These are phyloP conservation scores for Leishmania gerbilli DNA, from an alignment of 208 protist species.

Conservation along the genomic window DNA sequence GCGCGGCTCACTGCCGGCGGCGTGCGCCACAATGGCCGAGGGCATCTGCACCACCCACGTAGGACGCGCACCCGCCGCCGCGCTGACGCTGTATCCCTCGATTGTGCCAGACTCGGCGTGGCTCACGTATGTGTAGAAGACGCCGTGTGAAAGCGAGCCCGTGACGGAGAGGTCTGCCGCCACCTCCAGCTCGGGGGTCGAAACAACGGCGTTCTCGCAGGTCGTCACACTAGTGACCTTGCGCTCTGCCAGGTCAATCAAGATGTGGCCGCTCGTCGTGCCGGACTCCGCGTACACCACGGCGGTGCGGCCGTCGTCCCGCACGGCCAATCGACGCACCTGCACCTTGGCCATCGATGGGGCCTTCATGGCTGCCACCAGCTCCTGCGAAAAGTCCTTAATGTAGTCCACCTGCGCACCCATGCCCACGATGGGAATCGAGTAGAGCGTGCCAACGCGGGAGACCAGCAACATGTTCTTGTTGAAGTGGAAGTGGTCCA, in stretches of 20 bases:
- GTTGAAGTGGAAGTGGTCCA: conserved; percentile 88
- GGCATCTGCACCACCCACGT: conserved; percentile 69
- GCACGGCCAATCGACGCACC: conserved; percentile 36
- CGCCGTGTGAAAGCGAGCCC: conserved; percentile 24
- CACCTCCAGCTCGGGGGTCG: conserved; percentile 37
- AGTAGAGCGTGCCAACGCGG: conserved; percentile 64
- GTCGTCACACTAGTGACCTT: conserved; percentile 7
- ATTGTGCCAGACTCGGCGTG: conserved; percentile 42
- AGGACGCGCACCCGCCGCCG: conserved; percentile 29
- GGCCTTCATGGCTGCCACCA: conserved; percentile 41
- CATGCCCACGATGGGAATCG: conserved; percentile 57
- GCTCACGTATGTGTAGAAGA: conserved; percentile 48
- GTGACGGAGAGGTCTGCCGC: conserved; percentile 40
- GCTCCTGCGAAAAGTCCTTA: conserved; percentile 50
- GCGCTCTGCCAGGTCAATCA: conserved; percentile 23
- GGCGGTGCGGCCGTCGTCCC: conserved; percentile 25
- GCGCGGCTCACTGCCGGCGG: conserved; percentile 54
- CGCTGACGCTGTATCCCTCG: conserved; percentile 54
- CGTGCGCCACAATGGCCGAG: conserved; percentile 67
- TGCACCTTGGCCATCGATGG: conserved; percentile 48
- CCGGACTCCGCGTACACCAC: conserved; percentile 21
- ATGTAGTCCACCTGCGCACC: conserved; percentile 52
- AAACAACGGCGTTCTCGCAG: conserved; percentile 18
- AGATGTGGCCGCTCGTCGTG: conserved; percentile 20
- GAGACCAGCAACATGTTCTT: conserved; percentile 67